Evolutionary conservation across 495 filamentous ascomycete species (phyloP), one percentile per base, ranked within the genome.

Genomic region (Usnea hakonensis): DNA sequence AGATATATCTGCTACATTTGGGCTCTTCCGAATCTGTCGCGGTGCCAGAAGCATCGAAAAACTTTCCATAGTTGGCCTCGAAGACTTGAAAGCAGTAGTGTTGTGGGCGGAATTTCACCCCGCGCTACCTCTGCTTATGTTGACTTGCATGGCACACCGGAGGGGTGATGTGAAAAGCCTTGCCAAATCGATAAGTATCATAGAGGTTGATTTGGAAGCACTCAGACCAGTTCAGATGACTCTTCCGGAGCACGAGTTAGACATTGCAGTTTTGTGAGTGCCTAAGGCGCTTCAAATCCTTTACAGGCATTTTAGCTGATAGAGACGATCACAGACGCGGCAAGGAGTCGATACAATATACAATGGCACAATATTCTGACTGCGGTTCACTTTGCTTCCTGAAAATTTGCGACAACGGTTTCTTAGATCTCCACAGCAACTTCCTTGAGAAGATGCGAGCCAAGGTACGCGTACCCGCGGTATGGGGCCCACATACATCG

Each of bases 361-460:
- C 44, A 48, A 21, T 0, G 26, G 17, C 26, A 21, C 44, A 11
- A 48, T 55, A 17, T 35, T 55, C 52, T 7, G 5, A 3, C 9
- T 55, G 52, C n/a, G 52, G 52, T 21, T 55, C 52, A 35, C 35
- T 55, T 16, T 55, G 52, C 35, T 35, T 55, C 32, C 52, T 55
- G 16, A 5, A 6, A 0, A 13, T 19, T 43, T 4, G 4, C 35
- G 11, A 2, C 17, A 2, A n/a, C 16, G 30, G 5, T n/a, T 0
- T 28, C 14, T 5, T 35, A 21, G n/a, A 33, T 16, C 35, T 55
- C 28, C 16, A 30, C 10, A 55, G 52, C 52, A 36, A 26, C 1
- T 16, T 55, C 30, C 28, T 55, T 1, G 17, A 35, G n/a, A 36
- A 36, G 9, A 55, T 13, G 19, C 7, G 19, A 35, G 52, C 52